A percentile compares a stretch with the other conserved stretches of the same genome.
These are phyloP conservation scores for Waltergamsia citrina DNA, from an alignment of 2,329 filamentous ascomycete species.

Conservation along the genomic window DNA sequence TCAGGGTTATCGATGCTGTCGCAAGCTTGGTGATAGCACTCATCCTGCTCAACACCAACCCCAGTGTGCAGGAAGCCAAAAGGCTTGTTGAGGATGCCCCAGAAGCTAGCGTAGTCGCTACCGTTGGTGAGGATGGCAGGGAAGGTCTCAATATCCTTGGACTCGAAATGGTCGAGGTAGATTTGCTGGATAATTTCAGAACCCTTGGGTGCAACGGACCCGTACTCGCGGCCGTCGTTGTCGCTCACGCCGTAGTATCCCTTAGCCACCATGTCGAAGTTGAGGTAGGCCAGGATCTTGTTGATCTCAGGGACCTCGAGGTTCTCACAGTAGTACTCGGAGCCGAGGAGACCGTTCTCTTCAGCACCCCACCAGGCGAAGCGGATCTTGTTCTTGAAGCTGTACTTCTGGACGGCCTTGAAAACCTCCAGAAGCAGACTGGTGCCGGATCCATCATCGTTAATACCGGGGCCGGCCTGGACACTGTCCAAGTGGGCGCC, in stretches of 20 bases:
- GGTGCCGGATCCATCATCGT: slow-evolving; percentile 34
- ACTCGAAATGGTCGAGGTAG: slow-evolving; percentile 20
- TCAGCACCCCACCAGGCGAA: slow-evolving; percentile 37
- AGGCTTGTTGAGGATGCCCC: slow-evolving; percentile 41
- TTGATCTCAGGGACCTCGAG: slow-evolving; percentile 19
- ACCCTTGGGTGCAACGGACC: slow-evolving; percentile 13
- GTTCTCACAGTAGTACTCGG: slow-evolving; percentile 25
- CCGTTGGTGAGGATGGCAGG: slow-evolving; percentile 28
- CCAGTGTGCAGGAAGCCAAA: slow-evolving; percentile 50
- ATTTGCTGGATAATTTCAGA: slow-evolving; percentile 22
- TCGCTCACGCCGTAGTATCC: slow-evolving; percentile 26
- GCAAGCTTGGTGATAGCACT: slow-evolving; percentile 20
- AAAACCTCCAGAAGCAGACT: slow-evolving; percentile 29
- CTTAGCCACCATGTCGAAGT: slow-evolving; percentile 29
- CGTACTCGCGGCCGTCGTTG: slow-evolving; percentile 23
- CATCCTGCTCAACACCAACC: slow-evolving; percentile 36
- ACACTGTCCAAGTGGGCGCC: slow-evolving; percentile 34
- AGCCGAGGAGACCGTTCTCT: slow-evolving; percentile 27
- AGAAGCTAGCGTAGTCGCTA: slow-evolving; percentile 51
- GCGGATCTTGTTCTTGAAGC: slow-evolving; percentile 23
- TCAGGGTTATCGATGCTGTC: slow-evolving; percentile 24
- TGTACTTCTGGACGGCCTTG: slow-evolving; percentile 24
- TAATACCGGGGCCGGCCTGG: slow-evolving; percentile 32
- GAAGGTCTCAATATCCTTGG: slow-evolving; percentile 19
- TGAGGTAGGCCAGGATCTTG: slow-evolving; percentile 26